A percentile compares a stretch with the other conserved stretches of the same genome.
Conservation (phyloP, 2,329 filamentous ascomycete species). For the Colletotrichum neosansevieriae region DNA sequence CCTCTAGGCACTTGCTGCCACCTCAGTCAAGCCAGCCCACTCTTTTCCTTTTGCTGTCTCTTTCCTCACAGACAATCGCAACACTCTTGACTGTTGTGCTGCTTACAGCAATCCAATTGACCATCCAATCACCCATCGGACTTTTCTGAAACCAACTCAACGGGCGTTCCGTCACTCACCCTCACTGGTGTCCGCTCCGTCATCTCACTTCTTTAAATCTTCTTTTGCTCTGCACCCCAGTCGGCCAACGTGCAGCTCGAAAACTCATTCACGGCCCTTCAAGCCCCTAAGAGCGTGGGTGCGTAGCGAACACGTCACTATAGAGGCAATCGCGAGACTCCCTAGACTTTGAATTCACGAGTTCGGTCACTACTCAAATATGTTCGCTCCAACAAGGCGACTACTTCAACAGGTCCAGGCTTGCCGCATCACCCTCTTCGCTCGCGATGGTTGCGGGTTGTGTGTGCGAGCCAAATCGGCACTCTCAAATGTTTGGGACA, state of each 20-base stretch:
- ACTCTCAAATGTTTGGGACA: slow-evolving; percentile 75
- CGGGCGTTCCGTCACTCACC: slow-evolving; percentile 15
- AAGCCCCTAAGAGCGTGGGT: background rate
- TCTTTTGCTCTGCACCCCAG: background rate
- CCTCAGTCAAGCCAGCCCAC: slow-evolving; percentile 10
- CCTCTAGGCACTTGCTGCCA: too few species aligned
- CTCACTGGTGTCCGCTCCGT: slow-evolving; percentile 7
- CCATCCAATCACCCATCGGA: slow-evolving; percentile 7
- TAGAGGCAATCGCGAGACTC: slow-evolving; percentile 7
- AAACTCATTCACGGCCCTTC: slow-evolving; percentile 21
- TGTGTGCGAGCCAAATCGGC: slow-evolving; percentile 77
- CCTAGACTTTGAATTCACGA: background rate
- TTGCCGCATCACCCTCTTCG: slow-evolving; percentile 81
- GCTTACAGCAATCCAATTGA: slow-evolving; percentile 1
- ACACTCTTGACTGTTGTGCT: too few species aligned
- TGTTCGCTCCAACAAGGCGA: slow-evolving; percentile 62
- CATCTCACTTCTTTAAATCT: slow-evolving; percentile 25
- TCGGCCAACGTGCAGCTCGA: background rate
- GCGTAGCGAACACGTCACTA: background rate
- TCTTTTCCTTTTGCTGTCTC: slow-evolving; percentile 16
- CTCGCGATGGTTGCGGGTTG: slow-evolving; percentile 77
- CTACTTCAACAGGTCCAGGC: slow-evolving; percentile 58
- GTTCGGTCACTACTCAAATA: slow-evolving; percentile 46
- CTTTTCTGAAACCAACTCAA: slow-evolving; percentile 21
- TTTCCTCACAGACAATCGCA: background rate